Evolutionary conservation across 164 flowering plant species (phyloP), one percentile per base, ranked within the genome.

Genomic region (Malania oleifera): DNA sequence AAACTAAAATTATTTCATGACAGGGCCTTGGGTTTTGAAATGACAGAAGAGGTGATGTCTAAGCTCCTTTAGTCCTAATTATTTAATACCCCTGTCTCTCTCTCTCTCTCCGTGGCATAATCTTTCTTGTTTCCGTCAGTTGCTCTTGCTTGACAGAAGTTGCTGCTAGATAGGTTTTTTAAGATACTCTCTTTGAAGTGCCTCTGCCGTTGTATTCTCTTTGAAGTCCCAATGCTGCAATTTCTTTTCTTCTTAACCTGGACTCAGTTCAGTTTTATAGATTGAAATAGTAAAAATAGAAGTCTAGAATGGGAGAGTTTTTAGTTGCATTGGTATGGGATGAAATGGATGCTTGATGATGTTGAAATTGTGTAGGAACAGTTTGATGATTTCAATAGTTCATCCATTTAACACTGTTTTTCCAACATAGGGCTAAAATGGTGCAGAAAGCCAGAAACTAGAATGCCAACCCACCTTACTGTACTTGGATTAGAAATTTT

Each of bases 1-100:
- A 29, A 12, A 7, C n/a, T 55, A 38, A 15, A 7, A 18, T 60
- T 31, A 54, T 75, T 49, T 53, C 31, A 31, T 67, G 57, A 51
- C 93, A 95, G 99, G 86, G 97, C 97, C 20, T 76, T 95, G 72
- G 99, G 99, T 15, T 95, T 95, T 59, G 99, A 95, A 75, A 83
- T 86, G 95, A 90, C 88, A 7, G 99, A 91, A 66, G 95, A 88
- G 96, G 99, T 91, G 85, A 61, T 15, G 20, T 58, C 29, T 58
- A 34, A 3, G 13, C 46, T 49, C n/a, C 7, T 25, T 31, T 15
- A 35, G 13, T 22, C 31, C 19, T 27, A 18, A n/a, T 22, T 10
- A n/a, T 37, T 11, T 20, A 5, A 1, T 50, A n/a, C 35, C 5
- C 12, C 35, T 28, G 14, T 24, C 8, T 8, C 22, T 1, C 20